Base-by-base conservation (phyloP, 345 rosid genomes). In the Barbarea vulgaris region DNA sequence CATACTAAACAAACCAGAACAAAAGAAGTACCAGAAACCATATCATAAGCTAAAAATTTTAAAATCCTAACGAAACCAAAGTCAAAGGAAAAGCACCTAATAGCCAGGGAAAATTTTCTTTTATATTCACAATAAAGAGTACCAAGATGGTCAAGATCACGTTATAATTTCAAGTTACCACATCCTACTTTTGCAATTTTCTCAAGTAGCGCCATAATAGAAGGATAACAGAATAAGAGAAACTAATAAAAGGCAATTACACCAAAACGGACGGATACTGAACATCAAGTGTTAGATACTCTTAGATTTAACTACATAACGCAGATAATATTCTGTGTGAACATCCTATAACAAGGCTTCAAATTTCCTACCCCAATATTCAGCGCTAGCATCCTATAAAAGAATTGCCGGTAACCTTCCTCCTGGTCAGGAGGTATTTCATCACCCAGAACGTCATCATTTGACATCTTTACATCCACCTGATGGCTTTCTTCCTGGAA, bases 391-490 rank as follows among this genome's bases (percentile, higher is more conserved):
- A 80, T 80, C 80, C 80, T 88, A 78, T 88, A 90, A 86, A 96
- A 92, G 73, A 85, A 86, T 3, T 61, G 77, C 30, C 89, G 87
- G 77, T 89, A 57, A 25, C 77, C 77, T 74, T 85, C 83, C 78
- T 70, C 81, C 86, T 95, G 99, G 63, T 92, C 96, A 41, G 56
- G 46, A 70, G 98, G 99, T 80, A 95, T 88, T 82, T 95, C 97
- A 84, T 92, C 99, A 21, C 99, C 99, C 75, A 95, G 81, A 75
- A 92, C 75, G 81, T 95, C 98, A 85, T 95, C 96, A 88, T 92
- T 95, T 57, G 98, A 89, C 97, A 92, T 85, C 56, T 56, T 63
- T 9, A 73, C 84, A 69, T 84, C 87, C 36, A 75, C 67, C 74
- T 81, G 94, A 58, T 72, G 83, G 79, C 84, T 84, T 55, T 83